Percentiles rank a stretch among this genome's conserved stretches.
Evolutionary conservation across 1,284 basidiomycete species (phyloP).

Genomic region (Xerocomus nothofagi): DNA sequence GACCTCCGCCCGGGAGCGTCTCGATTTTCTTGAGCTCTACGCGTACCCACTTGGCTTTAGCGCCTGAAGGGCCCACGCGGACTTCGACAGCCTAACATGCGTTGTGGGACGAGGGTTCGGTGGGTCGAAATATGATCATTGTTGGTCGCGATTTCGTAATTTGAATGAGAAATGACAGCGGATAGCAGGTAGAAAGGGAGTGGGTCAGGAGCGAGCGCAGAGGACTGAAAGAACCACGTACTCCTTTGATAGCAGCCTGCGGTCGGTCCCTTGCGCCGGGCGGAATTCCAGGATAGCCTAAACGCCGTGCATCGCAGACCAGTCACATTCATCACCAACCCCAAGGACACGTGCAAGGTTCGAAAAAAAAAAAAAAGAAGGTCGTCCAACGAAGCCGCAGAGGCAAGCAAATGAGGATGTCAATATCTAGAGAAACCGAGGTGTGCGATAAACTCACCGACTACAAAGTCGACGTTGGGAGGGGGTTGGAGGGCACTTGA

Average conservation of each 20-base stretch:
- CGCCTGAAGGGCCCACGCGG: conserved; percentile 66
- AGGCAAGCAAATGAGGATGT: conserved; percentile 6
- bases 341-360: background rate
- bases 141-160: background rate
- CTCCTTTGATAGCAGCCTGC: conserved; percentile 78
- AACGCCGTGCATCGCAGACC: background rate
- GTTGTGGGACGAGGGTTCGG: conserved; percentile 3
- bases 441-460: conserved; percentile 47
- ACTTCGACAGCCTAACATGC: conserved; percentile 73
- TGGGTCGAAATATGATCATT: background rate
- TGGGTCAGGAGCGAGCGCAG: conserved; percentile 3
- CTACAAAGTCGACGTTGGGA: conserved; percentile 81
- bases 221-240: conserved; percentile 42
- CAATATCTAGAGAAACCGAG: conserved; percentile 2
- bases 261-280: conserved; percentile 67
- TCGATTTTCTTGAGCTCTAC: conserved; percentile 88
- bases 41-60: conserved; percentile 87
- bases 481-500: conserved; percentile 72
- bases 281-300: conserved; percentile 82
- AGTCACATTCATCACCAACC: background rate
- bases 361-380: too few species aligned
- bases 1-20: conserved; percentile 69
- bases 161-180: conserved; percentile 2
- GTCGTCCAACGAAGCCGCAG: background rate
- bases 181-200: background rate